These are phyloP conservation scores for Symbiodinium natans DNA, from an alignment of 73 alveolate genomes.

Conservation along the genomic window DNA sequence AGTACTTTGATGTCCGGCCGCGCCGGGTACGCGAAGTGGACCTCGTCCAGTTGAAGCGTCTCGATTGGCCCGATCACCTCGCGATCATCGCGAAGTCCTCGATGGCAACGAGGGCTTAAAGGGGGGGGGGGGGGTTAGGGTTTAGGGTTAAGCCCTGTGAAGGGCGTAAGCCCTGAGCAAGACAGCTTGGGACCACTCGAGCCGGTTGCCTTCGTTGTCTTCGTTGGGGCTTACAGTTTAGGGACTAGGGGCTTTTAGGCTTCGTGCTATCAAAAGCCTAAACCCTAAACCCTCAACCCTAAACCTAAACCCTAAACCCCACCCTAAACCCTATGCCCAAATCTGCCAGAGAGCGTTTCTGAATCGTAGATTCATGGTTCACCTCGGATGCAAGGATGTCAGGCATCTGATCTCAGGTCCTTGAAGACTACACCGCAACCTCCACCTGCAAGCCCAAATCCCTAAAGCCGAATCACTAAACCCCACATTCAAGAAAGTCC, in stretches of 20 bases:
- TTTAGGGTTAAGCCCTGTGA: background rate
- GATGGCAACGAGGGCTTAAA: too few species aligned
- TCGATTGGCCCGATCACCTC: background rate
- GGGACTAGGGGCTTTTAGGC: too few species aligned
- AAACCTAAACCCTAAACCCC: background rate
- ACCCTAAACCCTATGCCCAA: background rate
- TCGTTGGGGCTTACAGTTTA: too few species aligned
- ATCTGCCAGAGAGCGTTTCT: conserved; percentile 6
- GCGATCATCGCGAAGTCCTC: conserved; percentile 59
- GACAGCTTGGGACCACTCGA: too few species aligned
- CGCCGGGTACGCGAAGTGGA: conserved; percentile 77
- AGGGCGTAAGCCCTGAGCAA: too few species aligned
- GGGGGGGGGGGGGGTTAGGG: background rate
- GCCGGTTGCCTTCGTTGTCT: too few species aligned
- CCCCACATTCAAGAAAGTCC: too few species aligned
- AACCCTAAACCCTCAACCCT: background rate
- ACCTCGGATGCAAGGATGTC: background rate
- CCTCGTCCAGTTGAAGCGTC: conserved; percentile 41
- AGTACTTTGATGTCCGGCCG: conserved; percentile 69
- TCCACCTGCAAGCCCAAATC: too few species aligned
- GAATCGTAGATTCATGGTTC: conserved; percentile 38
- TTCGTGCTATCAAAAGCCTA: too few species aligned
- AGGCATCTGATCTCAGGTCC: too few species aligned
- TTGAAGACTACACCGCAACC: too few species aligned
- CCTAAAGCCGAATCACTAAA: too few species aligned